phyloP scores from a whole-genome alignment of 192 early-diverging fungal genomes.

The Entophlyctis luteolus region DNA sequence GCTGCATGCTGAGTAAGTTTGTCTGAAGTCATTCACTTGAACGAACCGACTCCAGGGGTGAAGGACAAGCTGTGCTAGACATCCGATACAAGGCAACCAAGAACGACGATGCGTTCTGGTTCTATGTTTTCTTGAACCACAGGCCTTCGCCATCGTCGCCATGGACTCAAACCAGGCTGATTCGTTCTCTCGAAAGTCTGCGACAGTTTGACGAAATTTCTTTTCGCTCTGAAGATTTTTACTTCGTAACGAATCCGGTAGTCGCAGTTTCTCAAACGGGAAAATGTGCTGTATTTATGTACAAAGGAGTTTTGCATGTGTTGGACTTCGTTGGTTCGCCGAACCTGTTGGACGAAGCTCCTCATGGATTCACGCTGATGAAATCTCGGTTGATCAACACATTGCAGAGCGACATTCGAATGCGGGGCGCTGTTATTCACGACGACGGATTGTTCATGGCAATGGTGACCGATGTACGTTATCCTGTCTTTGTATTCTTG shows the following conservation, averaged over 20 bases:
- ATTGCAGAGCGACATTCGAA: not conserved
- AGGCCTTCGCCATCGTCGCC: not conserved
- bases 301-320: constrained; percentile 7
- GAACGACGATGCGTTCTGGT: constrained; percentile 8
- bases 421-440: not conserved
- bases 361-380: constrained; percentile 10
- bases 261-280: not conserved
- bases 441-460: not conserved
- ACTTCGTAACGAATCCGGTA: constrained; percentile 3
- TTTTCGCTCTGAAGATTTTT: constrained; percentile 3
- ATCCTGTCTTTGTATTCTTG: not conserved
- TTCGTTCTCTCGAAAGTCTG: not conserved
- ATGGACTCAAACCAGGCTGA: not conserved
- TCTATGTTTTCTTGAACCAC: not conserved
- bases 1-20: constrained; percentile 4
- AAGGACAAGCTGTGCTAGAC: not conserved
- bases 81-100: not conserved
- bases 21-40: not conserved
- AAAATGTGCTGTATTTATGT: constrained; percentile 4
- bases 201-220: not conserved
- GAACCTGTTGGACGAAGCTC: not conserved
- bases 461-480: constrained; percentile 4
- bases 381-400: constrained; percentile 4
- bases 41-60: not conserved
- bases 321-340: not conserved